A percentile compares a stretch with the other conserved stretches of the same genome.
These are phyloP conservation scores for Amaranthus cruentus DNA, from an alignment of 148 eudicot species.

Conservation along the genomic window DNA sequence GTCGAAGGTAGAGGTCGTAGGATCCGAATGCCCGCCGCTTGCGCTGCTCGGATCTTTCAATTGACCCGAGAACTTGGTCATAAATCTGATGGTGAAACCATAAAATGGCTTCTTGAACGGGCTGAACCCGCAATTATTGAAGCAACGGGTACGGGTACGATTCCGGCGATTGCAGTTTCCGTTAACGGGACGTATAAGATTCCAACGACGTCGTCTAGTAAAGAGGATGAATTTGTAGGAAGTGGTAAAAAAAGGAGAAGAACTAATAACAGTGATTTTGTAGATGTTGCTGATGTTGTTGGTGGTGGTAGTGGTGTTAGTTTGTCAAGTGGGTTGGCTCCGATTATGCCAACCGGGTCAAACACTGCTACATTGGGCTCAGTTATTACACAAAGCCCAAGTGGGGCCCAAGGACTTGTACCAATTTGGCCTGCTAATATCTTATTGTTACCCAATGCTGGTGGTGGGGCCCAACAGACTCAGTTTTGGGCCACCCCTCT, in stretches of 20 bases:
- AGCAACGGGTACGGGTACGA: constrained; percentile 87
- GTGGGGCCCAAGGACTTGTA: constrained; percentile 38
- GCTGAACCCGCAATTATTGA: constrained; percentile 84
- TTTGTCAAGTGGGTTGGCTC: constrained; percentile 43
- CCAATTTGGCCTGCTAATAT: constrained; percentile 56
- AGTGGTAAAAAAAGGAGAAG: constrained; percentile 37
- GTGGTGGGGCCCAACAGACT: constrained; percentile 34
- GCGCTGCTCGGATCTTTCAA: constrained; percentile 88
- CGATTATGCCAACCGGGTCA: constrained; percentile 31
- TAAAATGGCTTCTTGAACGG: constrained; percentile 71
- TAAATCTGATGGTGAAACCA: constrained; percentile 78
- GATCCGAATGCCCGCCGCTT: constrained; percentile 82
- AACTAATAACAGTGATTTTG: constrained; percentile 43
- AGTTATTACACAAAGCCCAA: constrained; percentile 10
- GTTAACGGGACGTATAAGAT: constrained; percentile 79
- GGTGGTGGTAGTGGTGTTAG: constrained; percentile 6
- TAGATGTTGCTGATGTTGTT: constrained; percentile 23
- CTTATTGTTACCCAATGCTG: constrained; percentile 24
- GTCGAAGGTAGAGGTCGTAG: constrained; percentile 89
- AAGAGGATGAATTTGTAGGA: constrained; percentile 14
- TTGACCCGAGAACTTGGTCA: constrained; percentile 77
- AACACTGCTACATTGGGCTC: neutral
- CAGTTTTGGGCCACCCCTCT: constrained; percentile 72
- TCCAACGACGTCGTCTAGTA: constrained; percentile 43
- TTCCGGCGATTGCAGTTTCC: constrained; percentile 92